phyloP scores from a whole-genome alignment of 257 asterid genomes.

The Solanum chaucha region DNA sequence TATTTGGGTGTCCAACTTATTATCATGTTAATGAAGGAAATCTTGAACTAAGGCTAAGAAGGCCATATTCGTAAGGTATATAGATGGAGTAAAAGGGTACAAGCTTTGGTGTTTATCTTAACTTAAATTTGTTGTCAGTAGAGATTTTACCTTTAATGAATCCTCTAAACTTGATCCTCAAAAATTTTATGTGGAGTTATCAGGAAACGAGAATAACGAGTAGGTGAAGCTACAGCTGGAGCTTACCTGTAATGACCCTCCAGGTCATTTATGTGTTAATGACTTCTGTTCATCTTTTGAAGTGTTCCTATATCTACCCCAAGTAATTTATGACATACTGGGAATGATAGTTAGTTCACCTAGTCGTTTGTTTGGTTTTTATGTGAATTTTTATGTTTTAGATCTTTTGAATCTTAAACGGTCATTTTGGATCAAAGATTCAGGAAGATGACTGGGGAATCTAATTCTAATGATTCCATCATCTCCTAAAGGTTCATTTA shows the following conservation, averaged over 20 bases:
- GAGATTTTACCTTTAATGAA: not conserved
- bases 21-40: not conserved
- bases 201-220: not conserved
- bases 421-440: not conserved
- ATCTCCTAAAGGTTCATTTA: too few relatives aligned
- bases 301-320: too few relatives aligned
- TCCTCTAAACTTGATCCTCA: not conserved
- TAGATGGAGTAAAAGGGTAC: not conserved
- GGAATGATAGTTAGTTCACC: not conserved
- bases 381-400: not conserved
- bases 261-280: not conserved
- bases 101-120: not conserved
- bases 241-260: not conserved
- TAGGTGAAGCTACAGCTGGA: too few relatives aligned
- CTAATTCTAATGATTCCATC: not conserved
- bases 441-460: too few relatives aligned
- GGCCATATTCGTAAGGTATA: not conserved
- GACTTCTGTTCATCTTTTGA: not conserved
- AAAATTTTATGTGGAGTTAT: too few relatives aligned
- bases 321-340: not conserved
- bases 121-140: not conserved
- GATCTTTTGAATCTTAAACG: not conserved
- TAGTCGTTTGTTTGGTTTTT: not conserved
- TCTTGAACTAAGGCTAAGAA: not conserved
- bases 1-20: not conserved